These are phyloP conservation scores for Diospyros lotus DNA, from an alignment of 148 eudicot species.

Conservation along the genomic window DNA sequence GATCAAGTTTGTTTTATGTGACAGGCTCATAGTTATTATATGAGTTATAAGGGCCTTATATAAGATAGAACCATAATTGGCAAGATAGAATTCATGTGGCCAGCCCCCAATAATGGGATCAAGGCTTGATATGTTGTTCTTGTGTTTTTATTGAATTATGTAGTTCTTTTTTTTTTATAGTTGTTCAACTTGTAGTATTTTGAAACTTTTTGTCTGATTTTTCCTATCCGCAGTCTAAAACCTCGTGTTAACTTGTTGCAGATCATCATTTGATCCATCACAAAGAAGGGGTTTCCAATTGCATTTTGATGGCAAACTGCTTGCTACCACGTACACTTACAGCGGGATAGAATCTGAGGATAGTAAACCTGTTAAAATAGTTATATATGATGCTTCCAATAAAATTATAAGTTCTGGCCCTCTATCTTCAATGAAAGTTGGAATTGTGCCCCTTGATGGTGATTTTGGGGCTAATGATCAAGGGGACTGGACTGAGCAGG, in stretches of 20 bases:
- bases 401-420: constrained; percentile 34
- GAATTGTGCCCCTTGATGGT: constrained; percentile 53
- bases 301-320: constrained; percentile 39
- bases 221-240: not conserved
- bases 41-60: too few species aligned
- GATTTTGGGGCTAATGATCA: constrained; percentile 53
- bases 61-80: too few species aligned
- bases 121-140: too few species aligned
- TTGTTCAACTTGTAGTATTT: too few species aligned
- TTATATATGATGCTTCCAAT: constrained; percentile 36
- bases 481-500: constrained; percentile 53
- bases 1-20: too few species aligned
- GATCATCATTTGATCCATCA: constrained; percentile 31
- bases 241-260: constrained; percentile 16
- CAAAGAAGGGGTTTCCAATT: constrained; percentile 41
- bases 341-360: constrained; percentile 46
- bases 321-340: constrained; percentile 50
- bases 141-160: too few species aligned
- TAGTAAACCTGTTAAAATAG: constrained; percentile 36
- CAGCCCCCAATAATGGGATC: too few species aligned
- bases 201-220: too few species aligned
- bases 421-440: constrained; percentile 46
- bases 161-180: too few species aligned
- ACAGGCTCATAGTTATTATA: too few species aligned
- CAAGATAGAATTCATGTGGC: too few species aligned